phyloP scores from a whole-genome alignment of 495 filamentous ascomycete genomes.

The Annulohypoxylon bovei region DNA sequence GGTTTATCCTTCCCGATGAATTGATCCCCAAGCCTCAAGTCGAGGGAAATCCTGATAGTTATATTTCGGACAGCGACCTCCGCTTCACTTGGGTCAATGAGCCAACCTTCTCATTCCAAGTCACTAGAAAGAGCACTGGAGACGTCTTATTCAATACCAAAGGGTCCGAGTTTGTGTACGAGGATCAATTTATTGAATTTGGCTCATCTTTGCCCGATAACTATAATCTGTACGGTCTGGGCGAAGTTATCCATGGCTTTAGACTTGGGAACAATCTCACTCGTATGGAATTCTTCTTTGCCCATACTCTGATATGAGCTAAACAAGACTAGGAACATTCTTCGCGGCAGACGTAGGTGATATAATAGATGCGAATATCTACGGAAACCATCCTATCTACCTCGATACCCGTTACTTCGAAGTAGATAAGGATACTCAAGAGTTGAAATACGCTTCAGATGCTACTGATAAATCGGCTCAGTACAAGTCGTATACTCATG shows the following conservation, averaged over 20 bases:
- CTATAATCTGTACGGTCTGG: slow-evolving; percentile 84
- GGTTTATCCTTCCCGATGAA: slow-evolving; percentile 72
- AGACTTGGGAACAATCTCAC: slow-evolving; percentile 77
- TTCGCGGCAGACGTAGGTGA: slow-evolving; percentile 76
- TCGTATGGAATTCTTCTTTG: slow-evolving; percentile 55
- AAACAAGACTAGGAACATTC: slow-evolving; percentile 61
- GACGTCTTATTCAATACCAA: slow-evolving; percentile 81
- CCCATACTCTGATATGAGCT: background rate
- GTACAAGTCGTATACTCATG: slow-evolving; percentile 78
- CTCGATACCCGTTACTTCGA: slow-evolving; percentile 79
- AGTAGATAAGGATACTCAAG: slow-evolving; percentile 59
- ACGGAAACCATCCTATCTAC: slow-evolving; percentile 85
- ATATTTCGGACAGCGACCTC: slow-evolving; percentile 53
- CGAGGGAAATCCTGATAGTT: slow-evolving; percentile 49
- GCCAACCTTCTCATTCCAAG: slow-evolving; percentile 78
- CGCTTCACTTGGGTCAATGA: slow-evolving; percentile 69
- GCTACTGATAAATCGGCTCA: slow-evolving; percentile 61
- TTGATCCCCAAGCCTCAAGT: slow-evolving; percentile 68
- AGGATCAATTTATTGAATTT: slow-evolving; percentile 84
- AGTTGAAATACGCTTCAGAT: slow-evolving; percentile 62
- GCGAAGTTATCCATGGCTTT: slow-evolving; percentile 80
- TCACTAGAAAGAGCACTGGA: slow-evolving; percentile 67
- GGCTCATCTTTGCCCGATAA: slow-evolving; percentile 74
- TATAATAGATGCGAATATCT: slow-evolving; percentile 76
- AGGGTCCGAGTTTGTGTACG: slow-evolving; percentile 74